A percentile compares a stretch with the other conserved stretches of the same genome.
phyloP scores from a whole-genome alignment of 495 filamentous ascomycete genomes.

The Amphirosellinia nigrospora region DNA sequence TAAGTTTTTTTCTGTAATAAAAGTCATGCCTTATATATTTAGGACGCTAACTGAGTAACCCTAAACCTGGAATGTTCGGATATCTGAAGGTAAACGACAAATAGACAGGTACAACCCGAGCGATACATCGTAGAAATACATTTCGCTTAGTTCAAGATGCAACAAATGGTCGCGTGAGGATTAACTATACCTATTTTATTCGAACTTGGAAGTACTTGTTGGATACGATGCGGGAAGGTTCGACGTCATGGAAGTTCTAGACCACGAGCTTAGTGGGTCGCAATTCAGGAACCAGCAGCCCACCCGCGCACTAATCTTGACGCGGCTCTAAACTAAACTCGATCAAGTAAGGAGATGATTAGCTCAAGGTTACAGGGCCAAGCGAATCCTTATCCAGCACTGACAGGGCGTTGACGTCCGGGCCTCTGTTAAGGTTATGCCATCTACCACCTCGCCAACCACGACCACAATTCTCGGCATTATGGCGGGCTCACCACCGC shows the following conservation, averaged over 20 bases:
- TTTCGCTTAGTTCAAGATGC: not conserved
- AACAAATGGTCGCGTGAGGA: not conserved
- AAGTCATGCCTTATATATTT: no score
- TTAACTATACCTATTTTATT: no score
- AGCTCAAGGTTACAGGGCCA: not conserved
- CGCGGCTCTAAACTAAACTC: not conserved
- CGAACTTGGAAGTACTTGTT: no score
- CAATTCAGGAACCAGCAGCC: not conserved
- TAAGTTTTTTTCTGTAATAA: no score
- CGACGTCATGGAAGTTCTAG: conserved; percentile 15
- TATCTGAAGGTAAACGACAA: no score
- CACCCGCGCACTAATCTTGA: not conserved
- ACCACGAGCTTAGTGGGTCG: conserved; percentile 4
- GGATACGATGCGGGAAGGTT: no score
- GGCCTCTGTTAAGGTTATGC: conserved; percentile 53
- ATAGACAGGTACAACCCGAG: not conserved
- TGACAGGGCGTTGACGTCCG: not conserved
- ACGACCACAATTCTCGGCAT: conserved; percentile 53
- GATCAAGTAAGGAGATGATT: not conserved
- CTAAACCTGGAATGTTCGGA: no score
- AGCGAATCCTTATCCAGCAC: no score
- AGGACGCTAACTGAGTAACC: not conserved
- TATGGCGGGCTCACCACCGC: conserved; percentile 39
- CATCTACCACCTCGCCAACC: conserved; percentile 64
- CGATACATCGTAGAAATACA: not conserved